Evolutionary conservation across 1,284 basidiomycete genomes (phyloP).

Genomic region (Leccinum pallidistipes): DNA sequence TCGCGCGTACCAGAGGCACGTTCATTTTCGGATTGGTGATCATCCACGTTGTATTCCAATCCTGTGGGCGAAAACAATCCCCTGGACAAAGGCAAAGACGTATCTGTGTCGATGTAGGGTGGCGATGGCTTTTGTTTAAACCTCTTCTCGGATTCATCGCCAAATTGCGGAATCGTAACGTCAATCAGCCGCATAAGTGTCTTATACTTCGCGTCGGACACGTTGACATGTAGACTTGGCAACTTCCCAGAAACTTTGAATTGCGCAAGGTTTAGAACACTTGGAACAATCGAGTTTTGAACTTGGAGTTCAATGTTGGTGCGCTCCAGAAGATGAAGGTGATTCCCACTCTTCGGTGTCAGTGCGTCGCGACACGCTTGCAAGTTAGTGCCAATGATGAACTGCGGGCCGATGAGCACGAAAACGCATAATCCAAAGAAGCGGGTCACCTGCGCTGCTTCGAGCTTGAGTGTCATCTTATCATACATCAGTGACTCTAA

Average conservation of each 20-base stretch:
- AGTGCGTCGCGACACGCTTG: constrained; percentile 82
- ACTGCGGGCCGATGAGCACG: constrained; percentile 47
- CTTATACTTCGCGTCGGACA: constrained; percentile 97
- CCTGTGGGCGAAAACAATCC: constrained; percentile 53
- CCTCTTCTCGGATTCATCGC: constrained; percentile 43
- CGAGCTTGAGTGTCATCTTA: constrained; percentile 81
- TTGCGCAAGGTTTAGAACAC: constrained; percentile 80
- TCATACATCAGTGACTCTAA: constrained; percentile 98
- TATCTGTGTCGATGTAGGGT: constrained; percentile 26
- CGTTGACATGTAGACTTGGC: constrained; percentile 88
- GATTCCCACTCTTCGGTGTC: constrained; percentile 53
- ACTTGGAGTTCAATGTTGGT: constrained; percentile 91
- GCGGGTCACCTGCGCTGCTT: constrained; percentile 80
- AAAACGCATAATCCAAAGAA: not conserved
- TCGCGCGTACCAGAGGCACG: constrained; percentile 42
- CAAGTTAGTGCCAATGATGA: constrained; percentile 87
- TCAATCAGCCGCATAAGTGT: constrained; percentile 93
- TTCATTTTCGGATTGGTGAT: constrained; percentile 51
- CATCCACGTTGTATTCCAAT: constrained; percentile 71
- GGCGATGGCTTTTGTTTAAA: constrained; percentile 28
- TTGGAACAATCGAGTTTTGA: constrained; percentile 93
- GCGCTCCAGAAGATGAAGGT: constrained; percentile 89
- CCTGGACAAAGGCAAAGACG: constrained; percentile 52
- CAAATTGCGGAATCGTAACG: constrained; percentile 87
- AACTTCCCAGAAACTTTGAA: constrained; percentile 94